Percentiles rank a stretch among this genome's conserved stretches.
Evolutionary conservation across 257 asterid genomes (phyloP).

Genomic region (Petrea volubilis): DNA sequence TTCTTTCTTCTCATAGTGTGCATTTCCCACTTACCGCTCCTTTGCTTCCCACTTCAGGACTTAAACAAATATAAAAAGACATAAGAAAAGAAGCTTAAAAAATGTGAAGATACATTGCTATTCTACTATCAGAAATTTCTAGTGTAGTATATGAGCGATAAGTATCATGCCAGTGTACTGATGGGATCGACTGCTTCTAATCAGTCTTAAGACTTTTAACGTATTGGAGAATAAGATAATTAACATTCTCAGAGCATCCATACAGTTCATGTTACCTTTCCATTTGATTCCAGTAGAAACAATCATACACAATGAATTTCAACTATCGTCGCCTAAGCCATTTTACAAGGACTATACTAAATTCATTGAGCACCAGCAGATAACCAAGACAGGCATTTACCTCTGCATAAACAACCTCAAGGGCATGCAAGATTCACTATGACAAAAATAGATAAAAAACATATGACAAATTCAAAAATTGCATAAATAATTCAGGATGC

Average conservation of each 20-base stretch:
- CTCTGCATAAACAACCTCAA: not conserved
- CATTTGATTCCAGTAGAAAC: not conserved
- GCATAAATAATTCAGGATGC: not conserved
- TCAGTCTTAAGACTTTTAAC: not conserved
- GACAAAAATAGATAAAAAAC: not conserved
- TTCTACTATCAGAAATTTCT: conserved; percentile 1
- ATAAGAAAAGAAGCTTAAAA: not conserved
- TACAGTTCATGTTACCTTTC: not conserved
- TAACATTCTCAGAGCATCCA: not conserved
- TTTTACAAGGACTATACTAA: not conserved
- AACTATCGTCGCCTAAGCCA: not conserved
- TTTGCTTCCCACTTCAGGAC: not conserved
- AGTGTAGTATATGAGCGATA: not conserved
- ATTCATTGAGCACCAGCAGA: not conserved
- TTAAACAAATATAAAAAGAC: not conserved
- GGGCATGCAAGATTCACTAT: not conserved
- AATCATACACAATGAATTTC: not conserved
- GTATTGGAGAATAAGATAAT: not conserved
- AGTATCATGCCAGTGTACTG: not conserved
- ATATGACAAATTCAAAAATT: not conserved
- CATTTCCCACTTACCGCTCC: not conserved
- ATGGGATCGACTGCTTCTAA: not conserved
- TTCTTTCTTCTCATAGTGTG: not conserved
- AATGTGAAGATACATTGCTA: not conserved
- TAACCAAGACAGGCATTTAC: not conserved